These are phyloP conservation scores for Thelonectria rubi DNA, from an alignment of 2,329 filamentous ascomycete species.

Conservation along the genomic window DNA sequence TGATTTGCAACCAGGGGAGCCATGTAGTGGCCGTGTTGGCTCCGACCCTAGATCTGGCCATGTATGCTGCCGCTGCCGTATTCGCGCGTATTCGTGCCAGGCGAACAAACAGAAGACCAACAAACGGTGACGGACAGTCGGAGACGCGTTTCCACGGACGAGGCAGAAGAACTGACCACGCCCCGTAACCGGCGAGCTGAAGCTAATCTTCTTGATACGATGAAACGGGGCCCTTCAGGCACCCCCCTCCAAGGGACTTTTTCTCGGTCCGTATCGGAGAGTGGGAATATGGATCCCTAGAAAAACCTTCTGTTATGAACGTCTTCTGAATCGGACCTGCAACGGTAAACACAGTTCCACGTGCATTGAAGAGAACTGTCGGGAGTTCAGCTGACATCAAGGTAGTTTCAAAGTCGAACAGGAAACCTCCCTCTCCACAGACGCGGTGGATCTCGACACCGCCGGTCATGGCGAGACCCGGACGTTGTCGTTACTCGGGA, in stretches of 20 bases:
- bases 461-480: constrained; percentile 14
- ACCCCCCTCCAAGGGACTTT: constrained; percentile 2
- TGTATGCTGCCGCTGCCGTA: not conserved
- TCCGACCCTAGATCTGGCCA: constrained; percentile 1
- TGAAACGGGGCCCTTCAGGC: constrained; percentile 6
- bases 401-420: not conserved
- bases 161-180: constrained; percentile 6
- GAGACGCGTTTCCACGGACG: constrained; percentile 6
- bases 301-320: not conserved
- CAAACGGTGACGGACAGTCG: not conserved
- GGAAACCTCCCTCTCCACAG: constrained; percentile 1
- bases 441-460: constrained; percentile 13
- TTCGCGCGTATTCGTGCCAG: not conserved
- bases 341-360: constrained; percentile 1
- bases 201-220: constrained; percentile 22
- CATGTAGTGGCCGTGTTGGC: constrained; percentile 3
- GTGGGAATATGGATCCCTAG: constrained; percentile 4
- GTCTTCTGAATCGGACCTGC: not conserved
- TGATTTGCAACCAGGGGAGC: constrained; percentile 11
- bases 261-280: constrained; percentile 4
- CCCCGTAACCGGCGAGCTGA: constrained; percentile 5
- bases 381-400: not conserved
- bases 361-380: constrained; percentile 3
- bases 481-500: constrained; percentile 9
- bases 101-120: not conserved